phyloP scores from a whole-genome alignment of 331 rosid species.

The Rhamnella rubrinervis region DNA sequence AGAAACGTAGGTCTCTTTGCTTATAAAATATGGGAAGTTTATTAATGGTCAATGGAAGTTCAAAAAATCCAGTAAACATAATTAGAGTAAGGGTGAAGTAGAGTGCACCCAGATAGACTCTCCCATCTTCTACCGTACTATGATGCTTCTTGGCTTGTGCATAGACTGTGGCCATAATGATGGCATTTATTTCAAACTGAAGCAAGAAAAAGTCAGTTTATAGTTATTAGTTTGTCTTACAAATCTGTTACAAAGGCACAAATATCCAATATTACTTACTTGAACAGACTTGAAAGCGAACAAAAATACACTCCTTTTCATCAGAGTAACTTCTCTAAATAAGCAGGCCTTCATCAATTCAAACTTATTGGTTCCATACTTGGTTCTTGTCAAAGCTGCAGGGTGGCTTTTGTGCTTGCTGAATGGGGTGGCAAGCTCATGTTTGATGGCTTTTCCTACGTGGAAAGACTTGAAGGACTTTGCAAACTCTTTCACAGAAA shows the following conservation, averaged over 20 bases:
- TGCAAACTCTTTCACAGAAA: slow-evolving; percentile 35
- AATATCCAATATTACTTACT: slow-evolving; percentile 18
- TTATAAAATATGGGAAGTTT: slow-evolving; percentile 45
- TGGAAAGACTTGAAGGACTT: slow-evolving; percentile 38
- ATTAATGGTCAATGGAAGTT: slow-evolving; percentile 35
- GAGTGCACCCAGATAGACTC: slow-evolving; percentile 31
- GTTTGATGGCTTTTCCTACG: slow-evolving; percentile 25
- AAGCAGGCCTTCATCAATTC: slow-evolving; percentile 44
- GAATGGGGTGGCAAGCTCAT: slow-evolving; percentile 40
- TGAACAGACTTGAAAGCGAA: slow-evolving; percentile 25
- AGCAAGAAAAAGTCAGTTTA: not conserved
- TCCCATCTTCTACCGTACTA: slow-evolving; percentile 25
- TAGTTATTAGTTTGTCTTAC: not conserved
- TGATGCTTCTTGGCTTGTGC: slow-evolving; percentile 25
- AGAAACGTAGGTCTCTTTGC: slow-evolving; percentile 46
- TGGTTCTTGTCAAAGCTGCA: slow-evolving; percentile 36
- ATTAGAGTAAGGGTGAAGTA: slow-evolving; percentile 18
- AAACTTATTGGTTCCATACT: slow-evolving; percentile 32
- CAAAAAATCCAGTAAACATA: slow-evolving; percentile 26
- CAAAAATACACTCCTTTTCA: slow-evolving; percentile 29
- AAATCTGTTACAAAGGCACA: not conserved
- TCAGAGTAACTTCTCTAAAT: slow-evolving; percentile 29
- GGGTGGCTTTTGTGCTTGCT: slow-evolving; percentile 36
- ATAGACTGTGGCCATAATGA: slow-evolving; percentile 29
- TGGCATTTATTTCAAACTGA: slow-evolving; percentile 30